Percentiles rank a stretch among this genome's conserved stretches.
phyloP scores from a whole-genome alignment of 805 yeast genomes.

The Candida piceae region DNA sequence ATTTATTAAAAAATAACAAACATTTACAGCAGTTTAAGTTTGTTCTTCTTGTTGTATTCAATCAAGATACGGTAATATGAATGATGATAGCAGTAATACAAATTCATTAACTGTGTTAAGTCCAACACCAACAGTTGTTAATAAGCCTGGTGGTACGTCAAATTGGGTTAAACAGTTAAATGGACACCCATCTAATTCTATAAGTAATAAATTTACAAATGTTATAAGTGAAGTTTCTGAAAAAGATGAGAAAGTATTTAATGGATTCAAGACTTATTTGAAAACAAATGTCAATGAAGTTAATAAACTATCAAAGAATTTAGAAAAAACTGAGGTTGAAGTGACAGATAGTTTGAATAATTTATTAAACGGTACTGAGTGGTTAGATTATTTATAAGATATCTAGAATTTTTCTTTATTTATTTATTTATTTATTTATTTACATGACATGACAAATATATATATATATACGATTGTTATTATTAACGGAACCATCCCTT shows the following conservation, averaged over 20 bases:
- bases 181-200: conserved; percentile 10
- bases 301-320: conserved; percentile 3
- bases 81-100: not conserved
- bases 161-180: conserved; percentile 14
- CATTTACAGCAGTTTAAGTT: too few species aligned
- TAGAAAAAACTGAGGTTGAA: conserved; percentile 1
- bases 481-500: conserved; percentile 18
- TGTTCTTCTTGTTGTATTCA: too few species aligned
- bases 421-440: not conserved
- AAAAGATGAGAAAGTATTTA: conserved; percentile 14
- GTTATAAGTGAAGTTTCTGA: conserved; percentile 9
- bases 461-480: too few species aligned
- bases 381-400: conserved; percentile 11
- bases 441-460: too few species aligned
- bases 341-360: conserved; percentile 4
- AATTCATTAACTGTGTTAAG: not conserved
- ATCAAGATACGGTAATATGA: not conserved
- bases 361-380: conserved; percentile 6
- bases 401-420: not conserved
- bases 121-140: too few species aligned
- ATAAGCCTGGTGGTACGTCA: too few species aligned
- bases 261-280: conserved; percentile 11
- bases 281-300: conserved; percentile 14
- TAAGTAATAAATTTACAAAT: conserved; percentile 3
- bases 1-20: too few species aligned